Evolutionary conservation across 2,329 filamentous ascomycete genomes (phyloP).

Genomic region (Aschersonia sp.): DNA sequence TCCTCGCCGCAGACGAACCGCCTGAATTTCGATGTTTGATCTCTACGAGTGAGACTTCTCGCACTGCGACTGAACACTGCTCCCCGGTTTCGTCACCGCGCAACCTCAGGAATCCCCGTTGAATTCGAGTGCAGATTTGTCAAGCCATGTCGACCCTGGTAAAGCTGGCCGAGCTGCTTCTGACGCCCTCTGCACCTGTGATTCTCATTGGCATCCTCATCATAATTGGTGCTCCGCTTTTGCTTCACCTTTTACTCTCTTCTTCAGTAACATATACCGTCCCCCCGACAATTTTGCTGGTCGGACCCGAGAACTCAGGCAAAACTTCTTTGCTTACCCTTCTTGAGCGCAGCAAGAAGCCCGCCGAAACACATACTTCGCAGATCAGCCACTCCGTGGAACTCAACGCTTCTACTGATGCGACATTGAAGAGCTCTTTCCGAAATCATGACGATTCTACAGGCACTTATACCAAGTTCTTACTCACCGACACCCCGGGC

Average conservation of each 20-base stretch:
- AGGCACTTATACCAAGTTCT: conserved; percentile 51
- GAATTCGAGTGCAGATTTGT: conserved; percentile 4
- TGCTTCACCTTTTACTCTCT: conserved; percentile 66
- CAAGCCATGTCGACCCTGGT: conserved; percentile 22
- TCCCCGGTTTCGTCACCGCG: neutral
- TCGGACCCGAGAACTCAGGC: conserved; percentile 70
- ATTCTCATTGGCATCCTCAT: conserved; percentile 58
- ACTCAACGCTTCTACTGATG: conserved; percentile 36
- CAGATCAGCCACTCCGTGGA: conserved; percentile 36
- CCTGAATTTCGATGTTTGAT: too few species aligned
- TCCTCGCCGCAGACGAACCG: too few species aligned
- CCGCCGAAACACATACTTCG: conserved; percentile 38
- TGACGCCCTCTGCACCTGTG: conserved; percentile 45
- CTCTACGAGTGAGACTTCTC: too few species aligned
- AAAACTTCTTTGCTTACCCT: conserved; percentile 84
- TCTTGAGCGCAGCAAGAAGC: conserved; percentile 38
- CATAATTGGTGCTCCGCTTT: conserved; percentile 56
- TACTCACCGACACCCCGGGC: conserved; percentile 79
- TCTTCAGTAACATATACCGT: conserved; percentile 47
- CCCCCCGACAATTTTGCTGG: conserved; percentile 63
- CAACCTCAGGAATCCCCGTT: neutral
- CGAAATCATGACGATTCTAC: conserved; percentile 40
- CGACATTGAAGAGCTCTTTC: conserved; percentile 27
- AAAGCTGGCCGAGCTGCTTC: conserved; percentile 32
- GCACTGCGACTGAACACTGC: too few species aligned